These are phyloP conservation scores for Vanrija sp. DNA, from an alignment of 1,284 basidiomycete species.

Conservation along the genomic window DNA sequence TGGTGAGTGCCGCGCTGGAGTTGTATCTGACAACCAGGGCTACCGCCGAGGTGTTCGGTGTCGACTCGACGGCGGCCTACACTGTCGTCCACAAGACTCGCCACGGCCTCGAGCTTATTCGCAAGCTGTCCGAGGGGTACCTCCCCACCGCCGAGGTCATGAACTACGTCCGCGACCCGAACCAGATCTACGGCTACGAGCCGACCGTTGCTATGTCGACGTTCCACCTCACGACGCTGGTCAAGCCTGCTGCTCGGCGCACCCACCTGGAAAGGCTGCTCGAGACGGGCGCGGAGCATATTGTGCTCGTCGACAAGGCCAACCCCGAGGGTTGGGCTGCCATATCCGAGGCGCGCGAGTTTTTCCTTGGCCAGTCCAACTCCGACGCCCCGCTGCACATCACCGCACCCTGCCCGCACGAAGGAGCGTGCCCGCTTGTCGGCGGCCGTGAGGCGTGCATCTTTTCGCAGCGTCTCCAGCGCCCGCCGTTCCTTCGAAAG, in stretches of 20 bases:
- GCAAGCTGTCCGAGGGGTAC: conserved; percentile 2
- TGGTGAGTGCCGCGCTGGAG: conserved; percentile 41
- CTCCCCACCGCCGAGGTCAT: background rate
- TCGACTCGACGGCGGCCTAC: conserved; percentile 18
- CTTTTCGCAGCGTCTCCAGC: conserved; percentile 81
- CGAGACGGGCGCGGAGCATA: conserved; percentile 22
- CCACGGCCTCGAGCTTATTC: conserved; percentile 39
- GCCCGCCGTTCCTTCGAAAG: conserved; percentile 75
- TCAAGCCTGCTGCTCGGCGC: conserved; percentile 58
- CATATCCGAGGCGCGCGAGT: conserved; percentile 77
- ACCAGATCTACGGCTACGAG: conserved; percentile 21
- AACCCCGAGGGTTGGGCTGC: conserved; percentile 71
- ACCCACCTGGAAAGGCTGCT: conserved; percentile 25
- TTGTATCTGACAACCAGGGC: conserved; percentile 17
- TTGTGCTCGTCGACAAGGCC: conserved; percentile 84
- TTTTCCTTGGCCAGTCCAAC: conserved; percentile 56
- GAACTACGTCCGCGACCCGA: background rate
- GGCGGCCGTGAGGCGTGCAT: conserved; percentile 60
- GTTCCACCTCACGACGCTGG: conserved; percentile 73
- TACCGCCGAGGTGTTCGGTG: conserved; percentile 33
- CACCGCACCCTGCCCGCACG: conserved; percentile 77
- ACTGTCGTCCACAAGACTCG: conserved; percentile 36
- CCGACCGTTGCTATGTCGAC: conserved; percentile 72
- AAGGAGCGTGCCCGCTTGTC: conserved; percentile 72
- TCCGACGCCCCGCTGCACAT: conserved; percentile 23